Conservation (phyloP, 177 flowering plant species). For the Vitis hybrid region DNA sequence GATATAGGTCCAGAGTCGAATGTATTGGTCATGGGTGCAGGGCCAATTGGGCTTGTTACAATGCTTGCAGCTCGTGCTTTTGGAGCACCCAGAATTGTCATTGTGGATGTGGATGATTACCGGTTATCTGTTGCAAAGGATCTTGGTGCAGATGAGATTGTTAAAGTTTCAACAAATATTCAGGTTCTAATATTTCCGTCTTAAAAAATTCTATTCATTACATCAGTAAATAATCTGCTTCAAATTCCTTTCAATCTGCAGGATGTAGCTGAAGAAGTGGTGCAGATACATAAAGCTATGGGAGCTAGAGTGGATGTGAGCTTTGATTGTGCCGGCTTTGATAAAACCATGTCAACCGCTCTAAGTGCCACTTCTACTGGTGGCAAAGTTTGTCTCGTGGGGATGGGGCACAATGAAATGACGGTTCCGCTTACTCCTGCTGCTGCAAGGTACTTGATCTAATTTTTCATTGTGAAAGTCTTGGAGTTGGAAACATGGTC, state of each 20-base stretch:
- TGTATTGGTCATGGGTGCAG: conserved; percentile 89
- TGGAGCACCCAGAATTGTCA: conserved; percentile 74
- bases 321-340: conserved; percentile 89
- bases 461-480: neutral
- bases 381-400: conserved; percentile 95
- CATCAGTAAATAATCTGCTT: neutral
- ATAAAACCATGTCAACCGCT: conserved; percentile 91
- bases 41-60: conserved; percentile 97
- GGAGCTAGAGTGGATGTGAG: conserved; percentile 65
- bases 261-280: conserved; percentile 70
- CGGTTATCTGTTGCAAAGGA: conserved; percentile 86
- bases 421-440: conserved; percentile 91
- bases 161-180: conserved; percentile 69
- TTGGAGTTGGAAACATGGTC: neutral
- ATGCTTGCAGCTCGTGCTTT: conserved; percentile 91
- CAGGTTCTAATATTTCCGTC: conserved; percentile 37
- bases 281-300: conserved; percentile 63
- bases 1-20: conserved; percentile 80
- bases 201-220: neutral
- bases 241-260: conserved; percentile 23
- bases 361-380: conserved; percentile 77
- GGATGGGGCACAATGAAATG: conserved; percentile 85
- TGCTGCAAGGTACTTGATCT: conserved; percentile 67
- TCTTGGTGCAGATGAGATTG: conserved; percentile 73
- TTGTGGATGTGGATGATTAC: conserved; percentile 81